phyloP scores from a whole-genome alignment of 192 early-diverging fungal genomes.

The Entomortierella parvispora region DNA sequence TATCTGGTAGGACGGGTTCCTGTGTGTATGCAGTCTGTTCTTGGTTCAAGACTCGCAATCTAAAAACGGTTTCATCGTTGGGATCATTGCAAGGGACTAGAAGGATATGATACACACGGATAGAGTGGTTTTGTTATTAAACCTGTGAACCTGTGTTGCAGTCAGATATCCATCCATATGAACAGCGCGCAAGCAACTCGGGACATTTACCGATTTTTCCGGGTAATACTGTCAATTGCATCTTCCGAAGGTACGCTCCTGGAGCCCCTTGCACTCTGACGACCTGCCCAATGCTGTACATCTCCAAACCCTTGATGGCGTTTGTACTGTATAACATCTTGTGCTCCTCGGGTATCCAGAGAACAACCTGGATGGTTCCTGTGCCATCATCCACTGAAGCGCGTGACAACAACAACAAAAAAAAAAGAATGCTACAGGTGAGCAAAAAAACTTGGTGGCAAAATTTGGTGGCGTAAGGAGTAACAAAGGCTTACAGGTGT shows the following conservation, averaged over 20 bases:
- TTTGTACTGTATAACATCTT: constrained; percentile 9
- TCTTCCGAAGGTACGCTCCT: constrained; percentile 2
- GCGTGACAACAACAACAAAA: too few species aligned
- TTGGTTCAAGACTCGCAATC: constrained; percentile 26
- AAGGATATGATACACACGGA: background rate
- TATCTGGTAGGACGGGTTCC: constrained; percentile 10
- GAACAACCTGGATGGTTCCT: constrained; percentile 25
- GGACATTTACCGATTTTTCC: constrained; percentile 11
- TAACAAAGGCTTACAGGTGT: constrained; percentile 16
- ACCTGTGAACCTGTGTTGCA: too few species aligned
- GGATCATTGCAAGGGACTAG: constrained; percentile 15
- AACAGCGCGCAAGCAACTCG: background rate
- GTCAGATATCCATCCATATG: too few species aligned
- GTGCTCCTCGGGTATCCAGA: constrained; percentile 48
- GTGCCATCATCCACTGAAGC: constrained; percentile 52
- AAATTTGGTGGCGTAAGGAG: constrained; percentile 8
- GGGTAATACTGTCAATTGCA: constrained; percentile 26
- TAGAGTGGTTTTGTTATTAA: too few species aligned
- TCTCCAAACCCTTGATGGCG: background rate
- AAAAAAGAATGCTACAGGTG: background rate
- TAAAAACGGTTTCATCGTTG: constrained; percentile 41
- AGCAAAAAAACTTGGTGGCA: background rate
- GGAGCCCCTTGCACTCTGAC: constrained; percentile 10
- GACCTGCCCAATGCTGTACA: constrained; percentile 18
- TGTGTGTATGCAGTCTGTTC: constrained; percentile 28